These are phyloP conservation scores for Thermomucor indicae-seudaticae DNA, from an alignment of 371 early-diverging fungal species.

Conservation along the genomic window DNA sequence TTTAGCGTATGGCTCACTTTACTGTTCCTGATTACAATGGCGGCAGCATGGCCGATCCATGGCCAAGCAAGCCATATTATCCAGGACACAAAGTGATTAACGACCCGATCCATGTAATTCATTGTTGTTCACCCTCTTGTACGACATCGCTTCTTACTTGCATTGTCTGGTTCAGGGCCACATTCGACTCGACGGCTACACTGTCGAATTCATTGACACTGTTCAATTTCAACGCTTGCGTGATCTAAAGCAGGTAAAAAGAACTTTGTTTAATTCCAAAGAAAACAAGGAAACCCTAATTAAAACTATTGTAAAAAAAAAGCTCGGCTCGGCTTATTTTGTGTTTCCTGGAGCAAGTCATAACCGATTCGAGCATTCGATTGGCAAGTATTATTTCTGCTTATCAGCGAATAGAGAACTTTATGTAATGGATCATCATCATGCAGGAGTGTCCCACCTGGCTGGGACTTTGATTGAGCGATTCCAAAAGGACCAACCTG, in stretches of 20 bases:
- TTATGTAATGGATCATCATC: neutral
- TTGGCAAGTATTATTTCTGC: slow-evolving; percentile 51
- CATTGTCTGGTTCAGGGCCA: slow-evolving; percentile 70
- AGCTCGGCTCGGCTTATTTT: slow-evolving; percentile 66
- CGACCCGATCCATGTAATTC: slow-evolving; percentile 62
- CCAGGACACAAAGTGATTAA: slow-evolving; percentile 47
- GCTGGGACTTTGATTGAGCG: slow-evolving; percentile 72
- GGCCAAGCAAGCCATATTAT: neutral
- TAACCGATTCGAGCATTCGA: slow-evolving; percentile 86
- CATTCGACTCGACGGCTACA: slow-evolving; percentile 65
- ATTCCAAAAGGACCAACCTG: slow-evolving; percentile 73
- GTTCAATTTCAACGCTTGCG: slow-evolving; percentile 89
- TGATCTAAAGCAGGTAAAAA: slow-evolving; percentile 80
- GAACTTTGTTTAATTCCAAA: neutral
- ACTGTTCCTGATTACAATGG: no score
- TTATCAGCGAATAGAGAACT: neutral
- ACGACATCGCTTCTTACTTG: neutral
- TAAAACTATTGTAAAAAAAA: neutral
- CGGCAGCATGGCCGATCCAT: no score
- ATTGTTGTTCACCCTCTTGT: no score
- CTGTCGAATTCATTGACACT: slow-evolving; percentile 85
- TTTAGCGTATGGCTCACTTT: no score
- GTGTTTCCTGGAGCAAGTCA: slow-evolving; percentile 95
- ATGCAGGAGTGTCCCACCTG: slow-evolving; percentile 74
- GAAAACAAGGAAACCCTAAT: neutral